Conservation (phyloP, 352 stramenopile genomes). For the Peronosclerospora sorghi region DNA sequence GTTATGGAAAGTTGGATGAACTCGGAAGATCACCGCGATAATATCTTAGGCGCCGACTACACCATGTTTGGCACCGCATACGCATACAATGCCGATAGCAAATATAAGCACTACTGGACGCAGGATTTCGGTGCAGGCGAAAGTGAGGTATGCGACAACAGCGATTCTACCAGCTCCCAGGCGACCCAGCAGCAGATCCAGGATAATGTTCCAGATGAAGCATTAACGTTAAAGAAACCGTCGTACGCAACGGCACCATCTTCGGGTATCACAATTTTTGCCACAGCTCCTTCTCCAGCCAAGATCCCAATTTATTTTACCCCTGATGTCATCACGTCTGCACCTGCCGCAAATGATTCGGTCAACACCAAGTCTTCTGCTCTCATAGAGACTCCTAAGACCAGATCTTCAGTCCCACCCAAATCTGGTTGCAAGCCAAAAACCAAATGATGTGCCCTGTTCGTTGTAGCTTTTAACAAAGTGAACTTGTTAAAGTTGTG, state of each 20-base stretch:
- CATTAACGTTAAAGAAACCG: slow-evolving; percentile 8
- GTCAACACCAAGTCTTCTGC: slow-evolving; percentile 1
- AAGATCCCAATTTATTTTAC: slow-evolving; percentile 1
- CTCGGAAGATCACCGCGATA: slow-evolving; percentile 34
- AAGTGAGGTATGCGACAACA: slow-evolving; percentile 20
- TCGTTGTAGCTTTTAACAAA: no score
- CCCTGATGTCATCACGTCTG: not conserved
- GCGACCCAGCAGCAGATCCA: slow-evolving; percentile 13
- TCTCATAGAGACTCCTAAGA: not conserved
- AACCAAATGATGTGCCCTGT: no score
- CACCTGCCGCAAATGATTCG: not conserved
- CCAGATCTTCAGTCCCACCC: no score
- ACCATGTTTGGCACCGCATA: slow-evolving; percentile 29
- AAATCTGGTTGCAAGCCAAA: no score
- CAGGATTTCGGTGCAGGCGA: slow-evolving; percentile 37
- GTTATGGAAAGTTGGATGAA: slow-evolving; percentile 61
- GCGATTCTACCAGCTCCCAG: slow-evolving; percentile 6
- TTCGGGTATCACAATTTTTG: not conserved
- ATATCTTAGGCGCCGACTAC: slow-evolving; percentile 32
- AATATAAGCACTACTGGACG: slow-evolving; percentile 48
- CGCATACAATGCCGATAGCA: slow-evolving; percentile 16
- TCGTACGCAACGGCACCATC: slow-evolving; percentile 3
- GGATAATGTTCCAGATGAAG: slow-evolving; percentile 9
- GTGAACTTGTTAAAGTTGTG: no score
- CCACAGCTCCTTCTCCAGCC: not conserved